These are phyloP conservation scores for Blastocystis sp. DNA, from an alignment of 352 stramenopile genomes.

Conservation along the genomic window DNA sequence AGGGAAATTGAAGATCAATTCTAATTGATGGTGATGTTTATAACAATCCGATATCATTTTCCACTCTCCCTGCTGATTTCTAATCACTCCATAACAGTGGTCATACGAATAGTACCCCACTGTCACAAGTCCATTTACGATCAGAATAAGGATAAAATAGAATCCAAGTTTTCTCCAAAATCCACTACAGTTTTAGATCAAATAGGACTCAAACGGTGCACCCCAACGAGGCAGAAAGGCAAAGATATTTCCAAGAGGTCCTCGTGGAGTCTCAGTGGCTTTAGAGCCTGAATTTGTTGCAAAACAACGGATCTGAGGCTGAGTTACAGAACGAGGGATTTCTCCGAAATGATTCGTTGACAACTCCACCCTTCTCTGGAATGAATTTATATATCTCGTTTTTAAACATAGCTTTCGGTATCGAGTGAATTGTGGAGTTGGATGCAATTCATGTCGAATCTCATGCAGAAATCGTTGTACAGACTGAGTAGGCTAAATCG, in stretches of 20 bases:
- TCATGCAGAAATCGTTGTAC: too few relatives aligned
- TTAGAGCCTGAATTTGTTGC: background rate
- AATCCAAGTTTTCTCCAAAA: slow-evolving; percentile 47
- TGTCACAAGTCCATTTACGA: slow-evolving; percentile 25
- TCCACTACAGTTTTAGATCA: background rate
- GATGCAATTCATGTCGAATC: too few relatives aligned
- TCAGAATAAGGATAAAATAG: slow-evolving; percentile 45
- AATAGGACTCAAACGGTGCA: background rate
- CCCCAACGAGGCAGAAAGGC: slow-evolving; percentile 33
- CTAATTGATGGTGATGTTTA: background rate
- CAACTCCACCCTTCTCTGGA: too few relatives aligned
- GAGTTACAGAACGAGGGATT: too few relatives aligned
- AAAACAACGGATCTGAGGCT: background rate
- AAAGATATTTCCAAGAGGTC: background rate
- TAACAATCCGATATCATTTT: background rate
- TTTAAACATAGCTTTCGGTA: too few relatives aligned
- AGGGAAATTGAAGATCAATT: slow-evolving; percentile 38
- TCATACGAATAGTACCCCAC: slow-evolving; percentile 28
- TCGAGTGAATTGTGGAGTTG: too few relatives aligned
- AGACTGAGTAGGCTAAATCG: background rate
- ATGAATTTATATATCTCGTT: too few relatives aligned
- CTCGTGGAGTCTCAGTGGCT: background rate
- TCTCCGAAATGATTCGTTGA: too few relatives aligned
- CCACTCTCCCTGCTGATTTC: slow-evolving; percentile 12
- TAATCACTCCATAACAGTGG: slow-evolving; percentile 14